These are phyloP conservation scores for Akanthomyces lecanii DNA, from an alignment of 2,329 filamentous ascomycete genomes.

Conservation along the genomic window DNA sequence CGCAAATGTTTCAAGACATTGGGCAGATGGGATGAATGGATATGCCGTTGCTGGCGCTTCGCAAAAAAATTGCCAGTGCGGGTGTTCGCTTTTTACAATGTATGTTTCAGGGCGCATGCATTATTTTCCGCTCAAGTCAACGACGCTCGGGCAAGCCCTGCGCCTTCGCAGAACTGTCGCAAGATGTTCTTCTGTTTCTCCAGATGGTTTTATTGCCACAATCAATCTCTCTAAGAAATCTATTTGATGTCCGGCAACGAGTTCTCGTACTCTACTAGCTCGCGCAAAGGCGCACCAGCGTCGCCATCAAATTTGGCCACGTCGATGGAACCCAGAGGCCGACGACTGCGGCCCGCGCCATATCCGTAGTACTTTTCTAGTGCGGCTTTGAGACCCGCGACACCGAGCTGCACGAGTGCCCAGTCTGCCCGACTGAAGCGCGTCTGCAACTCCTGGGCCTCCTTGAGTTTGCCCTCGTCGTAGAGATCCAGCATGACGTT, in stretches of 20 bases:
- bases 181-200: too few relatives aligned
- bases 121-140: background rate
- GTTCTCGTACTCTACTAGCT: slow-evolving; percentile 23
- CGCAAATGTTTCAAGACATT: background rate
- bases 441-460: slow-evolving; percentile 35
- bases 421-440: slow-evolving; percentile 27
- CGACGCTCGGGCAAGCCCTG: background rate
- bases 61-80: background rate
- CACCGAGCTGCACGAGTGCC: slow-evolving; percentile 27
- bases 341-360: slow-evolving; percentile 23
- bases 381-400: slow-evolving; percentile 28
- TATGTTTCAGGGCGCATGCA: background rate
- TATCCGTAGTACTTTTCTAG: slow-evolving; percentile 23
- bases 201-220: background rate
- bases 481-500: slow-evolving; percentile 32
- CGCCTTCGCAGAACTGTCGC: too few relatives aligned
- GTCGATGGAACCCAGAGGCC: slow-evolving; percentile 24
- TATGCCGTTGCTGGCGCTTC: too few relatives aligned
- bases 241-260: slow-evolving; percentile 18
- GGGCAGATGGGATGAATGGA: background rate
- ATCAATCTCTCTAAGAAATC: background rate
- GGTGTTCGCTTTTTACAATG: background rate
- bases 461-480: slow-evolving; percentile 29
- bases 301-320: slow-evolving; percentile 23
- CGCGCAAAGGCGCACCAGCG: slow-evolving; percentile 19